Evolutionary conservation across 2,329 filamentous ascomycete species (phyloP).

Genomic region (Saccharata proteae): DNA sequence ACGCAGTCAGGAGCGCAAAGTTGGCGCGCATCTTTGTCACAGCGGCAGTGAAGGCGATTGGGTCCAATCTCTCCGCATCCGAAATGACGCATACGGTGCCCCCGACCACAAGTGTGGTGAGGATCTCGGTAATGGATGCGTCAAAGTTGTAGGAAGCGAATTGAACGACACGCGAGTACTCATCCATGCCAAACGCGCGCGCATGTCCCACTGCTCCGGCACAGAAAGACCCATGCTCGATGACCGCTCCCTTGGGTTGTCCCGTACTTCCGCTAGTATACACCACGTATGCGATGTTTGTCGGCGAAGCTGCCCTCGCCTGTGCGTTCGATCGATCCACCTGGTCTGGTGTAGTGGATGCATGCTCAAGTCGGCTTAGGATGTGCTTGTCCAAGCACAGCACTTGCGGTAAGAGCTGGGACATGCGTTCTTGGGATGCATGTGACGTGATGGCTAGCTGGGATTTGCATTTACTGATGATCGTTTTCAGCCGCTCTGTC

Average conservation of each 20-base stretch:
- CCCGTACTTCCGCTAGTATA: constrained; percentile 26
- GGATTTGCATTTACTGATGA: too few relatives aligned
- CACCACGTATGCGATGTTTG: constrained; percentile 18
- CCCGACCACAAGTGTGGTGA: constrained; percentile 19
- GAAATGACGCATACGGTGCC: constrained; percentile 23
- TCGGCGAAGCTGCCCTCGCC: too few relatives aligned
- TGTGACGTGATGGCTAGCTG: too few relatives aligned
- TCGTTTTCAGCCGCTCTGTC: not conserved
- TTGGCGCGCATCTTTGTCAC: constrained; percentile 27
- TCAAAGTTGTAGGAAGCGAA: constrained; percentile 15
- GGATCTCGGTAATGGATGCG: constrained; percentile 22
- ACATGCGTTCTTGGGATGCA: not conserved
- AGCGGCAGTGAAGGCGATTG: constrained; percentile 24
- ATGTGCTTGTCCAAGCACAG: too few relatives aligned
- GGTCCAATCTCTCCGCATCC: constrained; percentile 16
- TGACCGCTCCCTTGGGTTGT: constrained; percentile 16
- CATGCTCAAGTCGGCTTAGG: too few relatives aligned
- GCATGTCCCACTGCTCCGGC: constrained; percentile 1
- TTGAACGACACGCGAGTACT: not conserved
- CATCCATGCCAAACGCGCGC: not conserved
- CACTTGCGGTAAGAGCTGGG: not conserved
- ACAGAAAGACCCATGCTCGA: constrained; percentile 2
- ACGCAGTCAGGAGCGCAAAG: constrained; percentile 34
- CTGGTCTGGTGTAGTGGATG: too few relatives aligned
- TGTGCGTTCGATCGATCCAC: too few relatives aligned